Percentiles rank a stretch among this genome's conserved stretches.
phyloP scores from a whole-genome alignment of 1,284 basidiomycete species.

The Ganoderma boninense region DNA sequence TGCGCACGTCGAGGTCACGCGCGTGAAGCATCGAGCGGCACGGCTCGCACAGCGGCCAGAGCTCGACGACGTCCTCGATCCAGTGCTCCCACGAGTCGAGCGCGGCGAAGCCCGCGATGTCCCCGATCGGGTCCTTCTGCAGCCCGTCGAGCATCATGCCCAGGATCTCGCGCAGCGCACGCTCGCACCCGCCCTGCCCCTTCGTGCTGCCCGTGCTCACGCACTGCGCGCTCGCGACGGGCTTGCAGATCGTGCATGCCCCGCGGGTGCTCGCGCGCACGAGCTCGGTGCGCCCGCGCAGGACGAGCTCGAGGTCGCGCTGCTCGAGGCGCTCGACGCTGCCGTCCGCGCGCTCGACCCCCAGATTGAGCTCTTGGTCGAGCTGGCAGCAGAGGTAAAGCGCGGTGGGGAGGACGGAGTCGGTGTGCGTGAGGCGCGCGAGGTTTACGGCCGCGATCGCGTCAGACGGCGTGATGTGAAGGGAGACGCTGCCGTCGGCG shows the following conservation, averaged over 20 bases:
- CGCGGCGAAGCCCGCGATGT: conserved; percentile 32
- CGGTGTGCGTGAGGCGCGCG: conserved; percentile 31
- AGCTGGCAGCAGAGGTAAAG: conserved; percentile 36
- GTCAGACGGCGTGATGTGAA: conserved; percentile 29
- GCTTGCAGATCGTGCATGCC: conserved; percentile 32
- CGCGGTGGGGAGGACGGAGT: conserved; percentile 33
- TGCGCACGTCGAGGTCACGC: conserved; percentile 30
- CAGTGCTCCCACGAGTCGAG: conserved; percentile 36
- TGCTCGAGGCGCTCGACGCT: conserved; percentile 27
- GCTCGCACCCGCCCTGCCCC: conserved; percentile 26
- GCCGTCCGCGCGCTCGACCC: conserved; percentile 30
- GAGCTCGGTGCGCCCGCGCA: conserved; percentile 33
- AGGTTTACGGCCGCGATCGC: conserved; percentile 35
- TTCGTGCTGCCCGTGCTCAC: conserved; percentile 4
- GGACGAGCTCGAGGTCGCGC: conserved; percentile 33
- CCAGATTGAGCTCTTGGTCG: conserved; percentile 29
- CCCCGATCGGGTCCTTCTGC: conserved; percentile 33
- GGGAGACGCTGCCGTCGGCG: conserved; percentile 29
- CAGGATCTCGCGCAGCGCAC: conserved; percentile 31
- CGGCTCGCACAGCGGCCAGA: conserved; percentile 34
- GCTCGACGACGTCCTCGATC: conserved; percentile 35
- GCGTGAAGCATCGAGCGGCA: conserved; percentile 32
- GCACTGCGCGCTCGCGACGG: conserved; percentile 27
- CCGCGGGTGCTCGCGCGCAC: conserved; percentile 33
- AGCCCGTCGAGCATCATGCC: conserved; percentile 34